Evolutionary conservation across 192 early-diverging fungal genomes (phyloP).

Genomic region (Lunasporangiospora selenospora): DNA sequence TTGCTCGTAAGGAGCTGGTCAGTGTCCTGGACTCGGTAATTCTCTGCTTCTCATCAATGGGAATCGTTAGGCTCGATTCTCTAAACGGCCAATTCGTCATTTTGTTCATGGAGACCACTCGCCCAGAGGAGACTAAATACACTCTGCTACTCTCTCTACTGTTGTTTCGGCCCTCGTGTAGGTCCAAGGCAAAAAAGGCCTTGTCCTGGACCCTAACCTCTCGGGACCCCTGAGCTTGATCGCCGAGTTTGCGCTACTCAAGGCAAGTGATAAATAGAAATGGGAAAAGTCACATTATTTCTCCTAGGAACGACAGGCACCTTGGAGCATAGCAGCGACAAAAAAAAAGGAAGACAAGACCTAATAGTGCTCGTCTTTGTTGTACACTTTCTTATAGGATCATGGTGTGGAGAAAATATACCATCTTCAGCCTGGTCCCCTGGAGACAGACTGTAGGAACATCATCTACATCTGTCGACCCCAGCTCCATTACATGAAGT

Average conservation of each 20-base stretch:
- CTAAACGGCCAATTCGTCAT: too few species aligned
- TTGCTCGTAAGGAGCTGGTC: constrained; percentile 67
- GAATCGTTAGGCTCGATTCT: too few species aligned
- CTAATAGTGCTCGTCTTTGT: not conserved
- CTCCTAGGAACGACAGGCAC: too few species aligned
- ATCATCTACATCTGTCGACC: constrained; percentile 90
- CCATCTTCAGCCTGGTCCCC: constrained; percentile 69
- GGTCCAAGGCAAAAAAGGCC: constrained; percentile 89
- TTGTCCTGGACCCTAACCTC: constrained; percentile 88
- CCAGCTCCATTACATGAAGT: constrained; percentile 78
- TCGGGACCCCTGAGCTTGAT: constrained; percentile 86
- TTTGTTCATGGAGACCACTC: too few species aligned
- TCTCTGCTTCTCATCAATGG: not conserved
- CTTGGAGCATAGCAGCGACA: too few species aligned
- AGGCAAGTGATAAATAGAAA: constrained; percentile 58
- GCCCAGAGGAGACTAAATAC: too few species aligned
- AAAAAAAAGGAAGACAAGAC: not conserved
- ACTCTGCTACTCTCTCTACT: too few species aligned
- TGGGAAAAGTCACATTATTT: too few species aligned
- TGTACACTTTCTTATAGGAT: constrained; percentile 66
- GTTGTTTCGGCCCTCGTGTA: too few species aligned
- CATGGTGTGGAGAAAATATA: constrained; percentile 97
- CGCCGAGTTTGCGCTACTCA: constrained; percentile 87
- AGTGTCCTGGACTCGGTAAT: constrained; percentile 81
- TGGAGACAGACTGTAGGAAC: constrained; percentile 75